phyloP scores from a whole-genome alignment of 148 eudicot genomes.

The Rhododendron simsii region DNA sequence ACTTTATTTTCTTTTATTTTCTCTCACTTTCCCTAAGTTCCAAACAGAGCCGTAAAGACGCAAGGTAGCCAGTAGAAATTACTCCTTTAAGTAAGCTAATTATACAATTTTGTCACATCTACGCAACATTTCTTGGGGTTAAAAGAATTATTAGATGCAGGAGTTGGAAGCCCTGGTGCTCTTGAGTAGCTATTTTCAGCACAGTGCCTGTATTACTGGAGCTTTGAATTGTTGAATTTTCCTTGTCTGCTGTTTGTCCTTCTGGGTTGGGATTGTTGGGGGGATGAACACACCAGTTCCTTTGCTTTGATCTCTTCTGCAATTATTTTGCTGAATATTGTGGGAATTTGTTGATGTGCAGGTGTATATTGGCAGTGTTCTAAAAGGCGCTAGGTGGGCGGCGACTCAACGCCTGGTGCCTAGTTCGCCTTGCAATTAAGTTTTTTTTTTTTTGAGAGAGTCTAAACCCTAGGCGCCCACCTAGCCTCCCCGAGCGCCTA shows the following conservation, averaged over 20 bases:
- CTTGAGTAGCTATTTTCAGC: not conserved
- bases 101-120: not conserved
- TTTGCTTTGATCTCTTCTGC: slow-evolving; percentile 47
- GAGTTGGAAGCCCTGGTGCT: not conserved
- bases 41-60: no score
- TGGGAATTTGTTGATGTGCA: slow-evolving; percentile 28
- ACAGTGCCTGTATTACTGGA: not conserved
- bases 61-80: not conserved
- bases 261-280: slow-evolving; percentile 47
- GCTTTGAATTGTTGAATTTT: slow-evolving; percentile 9
- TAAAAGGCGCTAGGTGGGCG: no score
- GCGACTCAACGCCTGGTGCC: no score
- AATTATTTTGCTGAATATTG: slow-evolving; percentile 19
- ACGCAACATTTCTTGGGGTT: not conserved
- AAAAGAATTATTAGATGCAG: not conserved
- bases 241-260: slow-evolving; percentile 46
- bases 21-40: no score
- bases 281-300: slow-evolving; percentile 89
- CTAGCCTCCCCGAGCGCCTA: no score
- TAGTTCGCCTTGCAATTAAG: no score
- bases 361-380: slow-evolving; percentile 15
- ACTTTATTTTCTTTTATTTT: no score
- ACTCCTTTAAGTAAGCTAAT: not conserved
- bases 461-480: no score
- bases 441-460: no score